phyloP scores from a whole-genome alignment of 1,284 basidiomycete genomes.

The Volvariella volvacea region DNA sequence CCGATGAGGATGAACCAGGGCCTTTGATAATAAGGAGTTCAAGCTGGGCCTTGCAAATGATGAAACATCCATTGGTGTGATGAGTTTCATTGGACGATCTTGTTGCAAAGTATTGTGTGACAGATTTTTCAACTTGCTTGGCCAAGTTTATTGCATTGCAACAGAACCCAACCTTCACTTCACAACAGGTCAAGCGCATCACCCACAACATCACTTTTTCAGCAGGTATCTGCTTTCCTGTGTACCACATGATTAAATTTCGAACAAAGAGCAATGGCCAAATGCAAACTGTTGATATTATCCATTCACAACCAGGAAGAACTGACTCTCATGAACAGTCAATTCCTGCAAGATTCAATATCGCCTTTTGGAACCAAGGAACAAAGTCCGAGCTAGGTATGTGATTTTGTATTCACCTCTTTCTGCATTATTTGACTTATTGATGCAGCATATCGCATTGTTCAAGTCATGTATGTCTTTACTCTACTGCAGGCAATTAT shows the following conservation, averaged over 20 bases:
- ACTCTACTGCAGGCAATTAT: constrained; percentile 8
- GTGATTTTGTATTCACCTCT: neutral
- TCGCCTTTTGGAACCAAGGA: constrained; percentile 6
- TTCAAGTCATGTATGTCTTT: constrained; percentile 11
- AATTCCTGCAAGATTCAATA: constrained; percentile 14
- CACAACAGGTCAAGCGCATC: neutral
- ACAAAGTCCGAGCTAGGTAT: neutral
- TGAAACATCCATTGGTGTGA: constrained; percentile 13
- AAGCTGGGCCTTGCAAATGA: constrained; percentile 16
- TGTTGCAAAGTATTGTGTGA: constrained; percentile 16
- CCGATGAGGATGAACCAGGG: neutral
- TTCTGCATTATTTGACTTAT: neutral
- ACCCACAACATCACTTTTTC: neutral
- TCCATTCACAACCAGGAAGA: constrained; percentile 9
- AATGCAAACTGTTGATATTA: constrained; percentile 6
- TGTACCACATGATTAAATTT: constrained; percentile 5
- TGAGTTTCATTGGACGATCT: constrained; percentile 11
- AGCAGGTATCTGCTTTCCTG: constrained; percentile 5
- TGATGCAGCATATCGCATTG: constrained; percentile 8
- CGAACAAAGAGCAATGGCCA: neutral
- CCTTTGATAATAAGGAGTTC: neutral
- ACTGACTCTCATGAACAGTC: constrained; percentile 3
- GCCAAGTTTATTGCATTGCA: constrained; percentile 15
- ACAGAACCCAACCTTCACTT: constrained; percentile 7
- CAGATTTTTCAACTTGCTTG: constrained; percentile 18